Percentiles rank a stretch among this genome's conserved stretches.
Conservation (phyloP, 2,329 filamentous ascomycete species). For the Aspergillus sp. region DNA sequence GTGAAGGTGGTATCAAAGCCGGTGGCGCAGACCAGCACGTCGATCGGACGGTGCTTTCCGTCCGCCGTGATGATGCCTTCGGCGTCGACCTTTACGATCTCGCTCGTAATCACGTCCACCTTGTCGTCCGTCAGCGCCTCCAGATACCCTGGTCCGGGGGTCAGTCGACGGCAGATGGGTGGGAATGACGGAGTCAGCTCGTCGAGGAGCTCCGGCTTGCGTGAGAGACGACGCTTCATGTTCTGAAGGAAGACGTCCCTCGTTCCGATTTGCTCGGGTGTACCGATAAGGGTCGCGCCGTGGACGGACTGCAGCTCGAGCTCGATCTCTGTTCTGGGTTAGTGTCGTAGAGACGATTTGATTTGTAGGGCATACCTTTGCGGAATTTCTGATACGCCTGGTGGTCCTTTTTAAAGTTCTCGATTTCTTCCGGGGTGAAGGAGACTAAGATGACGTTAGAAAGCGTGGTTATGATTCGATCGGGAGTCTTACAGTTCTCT, state of each 20-base stretch:
- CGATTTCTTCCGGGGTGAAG: conserved; percentile 32
- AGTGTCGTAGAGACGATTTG: neutral
- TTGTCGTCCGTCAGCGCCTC: neutral
- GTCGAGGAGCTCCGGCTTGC: conserved; percentile 34
- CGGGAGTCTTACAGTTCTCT: conserved; percentile 27
- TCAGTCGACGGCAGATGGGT: conserved; percentile 9
- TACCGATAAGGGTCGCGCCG: conserved; percentile 25
- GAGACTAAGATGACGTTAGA: conserved; percentile 18
- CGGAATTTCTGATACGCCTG: conserved; percentile 32
- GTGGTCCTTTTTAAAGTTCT: conserved; percentile 31
- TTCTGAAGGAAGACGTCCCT: conserved; percentile 26
- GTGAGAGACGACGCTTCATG: conserved; percentile 33
- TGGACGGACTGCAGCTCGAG: conserved; percentile 33
- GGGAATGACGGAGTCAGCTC: conserved; percentile 36
- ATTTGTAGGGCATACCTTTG: conserved; percentile 22
- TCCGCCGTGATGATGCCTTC: conserved; percentile 35
- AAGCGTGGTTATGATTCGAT: neutral
- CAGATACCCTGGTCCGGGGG: neutral
- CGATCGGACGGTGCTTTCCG: conserved; percentile 31
- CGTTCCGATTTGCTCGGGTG: conserved; percentile 26
- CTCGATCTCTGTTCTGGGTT: conserved; percentile 28
- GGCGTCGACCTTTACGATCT: conserved; percentile 46
- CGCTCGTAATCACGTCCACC: conserved; percentile 44
- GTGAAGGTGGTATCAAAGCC: conserved; percentile 38
- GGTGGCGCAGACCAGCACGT: conserved; percentile 39